These are phyloP conservation scores for Vigna radiata DNA, from an alignment of 306 rosid species.

Conservation along the genomic window DNA sequence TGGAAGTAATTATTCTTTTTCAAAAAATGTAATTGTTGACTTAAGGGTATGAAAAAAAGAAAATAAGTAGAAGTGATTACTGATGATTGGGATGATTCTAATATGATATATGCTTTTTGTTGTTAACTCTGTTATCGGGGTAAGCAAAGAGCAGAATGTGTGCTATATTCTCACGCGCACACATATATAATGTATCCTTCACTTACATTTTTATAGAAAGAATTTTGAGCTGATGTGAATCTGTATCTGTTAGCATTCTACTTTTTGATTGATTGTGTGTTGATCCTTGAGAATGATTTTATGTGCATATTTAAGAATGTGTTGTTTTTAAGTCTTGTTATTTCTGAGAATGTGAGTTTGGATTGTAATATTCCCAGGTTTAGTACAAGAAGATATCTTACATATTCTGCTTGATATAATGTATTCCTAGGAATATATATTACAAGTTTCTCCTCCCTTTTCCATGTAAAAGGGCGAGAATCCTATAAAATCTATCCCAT, in stretches of 20 bases:
- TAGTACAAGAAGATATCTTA: not conserved
- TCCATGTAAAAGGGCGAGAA: no score
- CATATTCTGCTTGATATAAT: not conserved
- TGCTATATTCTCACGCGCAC: not conserved
- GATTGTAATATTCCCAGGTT: no score
- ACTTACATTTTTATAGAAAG: not conserved
- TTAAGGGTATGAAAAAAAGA: slow-evolving; percentile 14
- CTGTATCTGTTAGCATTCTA: not conserved
- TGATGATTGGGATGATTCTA: slow-evolving; percentile 7
- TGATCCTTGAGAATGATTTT: slow-evolving; percentile 29
- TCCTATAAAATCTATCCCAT: not conserved
- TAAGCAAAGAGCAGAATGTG: not conserved
- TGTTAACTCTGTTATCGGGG: not conserved
- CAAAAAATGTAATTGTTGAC: slow-evolving; percentile 8
- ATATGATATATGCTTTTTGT: slow-evolving; percentile 8
- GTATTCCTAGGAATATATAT: not conserved
- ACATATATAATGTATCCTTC: not conserved
- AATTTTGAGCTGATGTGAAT: not conserved
- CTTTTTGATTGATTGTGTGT: not conserved
- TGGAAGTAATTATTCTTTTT: slow-evolving; percentile 21
- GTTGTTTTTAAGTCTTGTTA: no score
- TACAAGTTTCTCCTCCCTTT: no score
- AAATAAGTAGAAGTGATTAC: slow-evolving; percentile 9
- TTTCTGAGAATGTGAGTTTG: no score
- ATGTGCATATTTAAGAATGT: not conserved